These are phyloP conservation scores for Fusarium dimerum DNA, from an alignment of 2,329 filamentous ascomycete genomes.

Conservation along the genomic window DNA sequence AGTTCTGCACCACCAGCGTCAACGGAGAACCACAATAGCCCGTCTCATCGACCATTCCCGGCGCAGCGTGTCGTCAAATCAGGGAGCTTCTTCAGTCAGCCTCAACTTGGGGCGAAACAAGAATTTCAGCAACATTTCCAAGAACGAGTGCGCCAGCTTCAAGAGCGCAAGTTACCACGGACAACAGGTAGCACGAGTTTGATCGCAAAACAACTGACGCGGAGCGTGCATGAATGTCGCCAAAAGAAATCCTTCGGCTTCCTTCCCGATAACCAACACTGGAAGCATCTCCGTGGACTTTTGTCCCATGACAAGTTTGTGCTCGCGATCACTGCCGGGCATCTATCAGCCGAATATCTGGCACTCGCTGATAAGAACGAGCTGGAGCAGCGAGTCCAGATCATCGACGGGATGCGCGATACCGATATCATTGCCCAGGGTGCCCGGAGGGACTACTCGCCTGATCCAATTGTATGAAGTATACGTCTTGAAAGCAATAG, in stretches of 20 bases:
- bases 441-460: constrained; percentile 13
- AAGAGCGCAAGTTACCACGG: constrained; percentile 7
- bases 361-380: constrained; percentile 28
- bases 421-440: constrained; percentile 28
- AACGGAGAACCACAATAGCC: too few relatives aligned
- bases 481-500: background rate
- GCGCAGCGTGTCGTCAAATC: constrained; percentile 7
- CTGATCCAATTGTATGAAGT: constrained; percentile 37
- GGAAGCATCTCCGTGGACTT: constrained; percentile 34
- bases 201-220: constrained; percentile 22
- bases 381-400: constrained; percentile 27
- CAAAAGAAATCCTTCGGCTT: constrained; percentile 29
- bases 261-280: constrained; percentile 36
- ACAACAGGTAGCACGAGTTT: background rate
- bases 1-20: background rate
- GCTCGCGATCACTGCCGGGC: constrained; percentile 29
- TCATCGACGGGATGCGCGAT: constrained; percentile 28
- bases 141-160: constrained; percentile 12
- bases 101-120: constrained; percentile 22
- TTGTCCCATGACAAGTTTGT: constrained; percentile 33
- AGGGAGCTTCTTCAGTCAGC: constrained; percentile 25
- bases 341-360: constrained; percentile 29
- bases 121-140: constrained; percentile 28
- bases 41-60: background rate
- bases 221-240: constrained; percentile 28